Evolutionary conservation across 306 rosid species (phyloP), one percentile per base, ranked within the genome.

Genomic region (Rosa lucieae): DNA sequence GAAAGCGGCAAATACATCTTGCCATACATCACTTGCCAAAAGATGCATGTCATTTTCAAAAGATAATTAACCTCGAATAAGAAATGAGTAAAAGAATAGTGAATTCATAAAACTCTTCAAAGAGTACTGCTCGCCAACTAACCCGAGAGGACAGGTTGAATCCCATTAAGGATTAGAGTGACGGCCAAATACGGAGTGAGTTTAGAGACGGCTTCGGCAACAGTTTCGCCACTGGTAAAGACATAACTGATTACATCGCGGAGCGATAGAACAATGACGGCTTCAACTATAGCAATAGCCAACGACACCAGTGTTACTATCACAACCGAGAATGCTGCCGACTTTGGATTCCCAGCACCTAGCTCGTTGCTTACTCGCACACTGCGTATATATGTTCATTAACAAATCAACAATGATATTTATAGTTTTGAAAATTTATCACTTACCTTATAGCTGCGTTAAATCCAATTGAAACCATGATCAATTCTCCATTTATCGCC

Each of bases 101-200:
- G 9, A 6, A 67, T 9, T 23, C 5, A 56, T 2, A 55, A 23
- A 55, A 32, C 61, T n/a, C 5, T 56, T 42, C 35, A 1, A 4
- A 29, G 4, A 62, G 42, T 29, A 56, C 26, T n/a, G 10, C 18
- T 26, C 29, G 44, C 12, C 67, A 0, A 35, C 32, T 48, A 80
- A 91, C 94, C 95, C 0, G 97, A 92, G 13, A 92, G 74, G n/a
- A 92, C 93, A 0, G 97, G 95, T 68, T 92, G 97, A 78, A 92
- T 47, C 0, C 97, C 97, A 11, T 92, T 90, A 65, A 92, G 92
- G 26, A 92, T 26, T 43, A 92, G 86, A 35, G 93, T 86, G 78
- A 90, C 35, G 0, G 91, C 90, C 58, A 90, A 80, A 40, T 49
- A 85, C 0, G 97, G 97, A 26, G 93, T 86, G 0, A 92, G 88